These are phyloP conservation scores for Laguncularia racemosa DNA, from an alignment of 345 rosid species.

Conservation along the genomic window DNA sequence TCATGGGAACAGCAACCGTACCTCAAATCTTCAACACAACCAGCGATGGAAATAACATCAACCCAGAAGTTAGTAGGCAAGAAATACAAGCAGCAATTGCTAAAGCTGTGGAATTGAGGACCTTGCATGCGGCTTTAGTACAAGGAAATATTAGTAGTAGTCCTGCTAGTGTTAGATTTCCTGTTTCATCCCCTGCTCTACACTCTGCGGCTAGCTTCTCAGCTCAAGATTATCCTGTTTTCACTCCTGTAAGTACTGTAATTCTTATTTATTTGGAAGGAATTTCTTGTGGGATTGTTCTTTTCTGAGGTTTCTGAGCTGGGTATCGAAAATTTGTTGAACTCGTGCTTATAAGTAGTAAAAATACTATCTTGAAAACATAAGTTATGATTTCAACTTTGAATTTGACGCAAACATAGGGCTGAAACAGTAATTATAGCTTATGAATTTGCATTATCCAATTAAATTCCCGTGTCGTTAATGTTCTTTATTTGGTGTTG, in stretches of 20 bases:
- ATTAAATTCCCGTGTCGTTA: no score
- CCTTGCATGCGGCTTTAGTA: constrained; percentile 72
- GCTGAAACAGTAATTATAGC: no score
- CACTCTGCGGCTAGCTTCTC: constrained; percentile 48
- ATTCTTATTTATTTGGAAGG: neutral
- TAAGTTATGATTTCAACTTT: no score
- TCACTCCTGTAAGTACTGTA: constrained; percentile 67
- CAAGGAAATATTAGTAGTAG: constrained; percentile 36
- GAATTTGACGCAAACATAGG: no score
- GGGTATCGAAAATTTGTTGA: no score
- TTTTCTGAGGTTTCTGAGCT: neutral
- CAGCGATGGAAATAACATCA: constrained; percentile 6
- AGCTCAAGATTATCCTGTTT: constrained; percentile 94
- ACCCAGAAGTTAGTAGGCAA: constrained; percentile 34
- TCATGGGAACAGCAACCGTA: constrained; percentile 50
- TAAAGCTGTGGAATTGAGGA: constrained; percentile 76
- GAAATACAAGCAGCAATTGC: constrained; percentile 84
- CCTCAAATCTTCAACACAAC: constrained; percentile 32
- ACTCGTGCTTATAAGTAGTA: no score
- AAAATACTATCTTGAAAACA: no score
- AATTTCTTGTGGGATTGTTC: neutral
- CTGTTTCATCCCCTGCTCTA: constrained; percentile 56
- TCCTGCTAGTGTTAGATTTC: constrained; percentile 45
- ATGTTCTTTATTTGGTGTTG: no score
- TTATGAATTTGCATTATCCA: no score